Base-by-base conservation (phyloP, 352 stramenopile genomes). In the Globisporangium emineosum region DNA sequence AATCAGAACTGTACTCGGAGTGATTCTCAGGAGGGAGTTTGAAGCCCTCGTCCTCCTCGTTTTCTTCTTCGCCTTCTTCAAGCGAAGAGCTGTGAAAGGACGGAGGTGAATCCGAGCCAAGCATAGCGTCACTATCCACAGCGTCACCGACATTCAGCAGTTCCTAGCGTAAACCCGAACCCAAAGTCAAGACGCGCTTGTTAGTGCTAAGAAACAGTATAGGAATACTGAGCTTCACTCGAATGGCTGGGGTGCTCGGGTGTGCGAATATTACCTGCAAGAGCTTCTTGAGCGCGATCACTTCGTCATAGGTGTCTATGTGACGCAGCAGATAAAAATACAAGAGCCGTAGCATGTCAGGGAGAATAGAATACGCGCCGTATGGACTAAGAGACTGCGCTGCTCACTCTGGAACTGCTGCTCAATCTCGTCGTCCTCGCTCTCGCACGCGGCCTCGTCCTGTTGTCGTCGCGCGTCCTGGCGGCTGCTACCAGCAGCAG, bases 231-330 rank as follows among this genome's bases (percentile, higher is more conserved):
- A 8, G 29, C 7, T 57, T n/a, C 17, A 27, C 4, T 23, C 27
- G 15, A 56, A 35, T 56, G 25, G 7, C 15, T 15, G 5, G 13
- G 13, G 12, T 54, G 47, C 23, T 32, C 25, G 23, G 17, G 9
- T 32, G 23, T 15, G n/a, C n/a, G n/a, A n/a, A n/a, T n/a, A n/a
- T n/a, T n/a, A 83, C 76, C 71, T 86, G 71, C 6, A 87, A 64
- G 23, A 87, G 75, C 17, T 73, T 49, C 68, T 86, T 86, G 29
- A 91, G 68, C 15, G 77, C 73, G 49, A 83, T 55, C 32, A 91
- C 74, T 65, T 91, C 77, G 32, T 88, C 75, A 2, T 76, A 63
- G n/a, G 78, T 77, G 23, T 72, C 82, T 91, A 25, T 19, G 9
- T 4, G 19, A 25, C 17, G 5, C 37, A 45, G 9, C 1, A 45